Conservation (phyloP, 2,329 filamentous ascomycete species). For the Aspergillus ochraceus region DNA sequence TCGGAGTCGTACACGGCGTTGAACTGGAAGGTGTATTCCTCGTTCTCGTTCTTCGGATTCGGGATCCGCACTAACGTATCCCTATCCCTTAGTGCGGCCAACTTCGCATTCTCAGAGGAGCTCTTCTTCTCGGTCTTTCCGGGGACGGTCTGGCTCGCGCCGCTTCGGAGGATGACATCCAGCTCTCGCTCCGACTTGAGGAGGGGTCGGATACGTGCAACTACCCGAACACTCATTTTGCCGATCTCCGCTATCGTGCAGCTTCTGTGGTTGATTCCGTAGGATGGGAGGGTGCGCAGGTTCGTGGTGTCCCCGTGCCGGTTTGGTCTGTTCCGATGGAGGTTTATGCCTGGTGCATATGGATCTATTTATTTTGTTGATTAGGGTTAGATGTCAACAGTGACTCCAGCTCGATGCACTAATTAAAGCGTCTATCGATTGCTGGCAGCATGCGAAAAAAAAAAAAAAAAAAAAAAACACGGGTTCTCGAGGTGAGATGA, state of each 20-base stretch:
- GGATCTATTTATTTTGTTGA: not conserved
- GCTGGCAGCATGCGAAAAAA: not conserved
- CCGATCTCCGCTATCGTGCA: not conserved
- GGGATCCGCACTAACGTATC: conserved; percentile 79
- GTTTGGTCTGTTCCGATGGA: not conserved
- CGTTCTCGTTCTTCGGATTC: conserved; percentile 86
- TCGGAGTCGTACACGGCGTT: conserved; percentile 84
- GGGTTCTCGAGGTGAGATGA: not conserved
- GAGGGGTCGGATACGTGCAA: conserved; percentile 86
- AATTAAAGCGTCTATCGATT: not conserved
- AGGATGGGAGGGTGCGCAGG: no score
- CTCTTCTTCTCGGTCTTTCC: conserved; percentile 27
- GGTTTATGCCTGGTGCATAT: not conserved
- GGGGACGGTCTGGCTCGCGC: conserved; percentile 33
- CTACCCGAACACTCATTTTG: conserved; percentile 68
- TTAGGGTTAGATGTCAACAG: not conserved
- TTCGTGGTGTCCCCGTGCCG: not conserved
- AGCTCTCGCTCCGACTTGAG: conserved; percentile 81
- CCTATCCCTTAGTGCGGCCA: conserved; percentile 49
- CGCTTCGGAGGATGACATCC: conserved; percentile 80
- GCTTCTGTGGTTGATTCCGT: not conserved
- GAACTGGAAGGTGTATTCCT: conserved; percentile 93
- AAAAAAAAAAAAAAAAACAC: not conserved
- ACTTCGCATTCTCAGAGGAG: conserved; percentile 22
- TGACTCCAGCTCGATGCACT: not conserved